Base-by-base conservation (phyloP, 2,329 filamentous ascomycete species). In the Herpomyces periplanetae region DNA sequence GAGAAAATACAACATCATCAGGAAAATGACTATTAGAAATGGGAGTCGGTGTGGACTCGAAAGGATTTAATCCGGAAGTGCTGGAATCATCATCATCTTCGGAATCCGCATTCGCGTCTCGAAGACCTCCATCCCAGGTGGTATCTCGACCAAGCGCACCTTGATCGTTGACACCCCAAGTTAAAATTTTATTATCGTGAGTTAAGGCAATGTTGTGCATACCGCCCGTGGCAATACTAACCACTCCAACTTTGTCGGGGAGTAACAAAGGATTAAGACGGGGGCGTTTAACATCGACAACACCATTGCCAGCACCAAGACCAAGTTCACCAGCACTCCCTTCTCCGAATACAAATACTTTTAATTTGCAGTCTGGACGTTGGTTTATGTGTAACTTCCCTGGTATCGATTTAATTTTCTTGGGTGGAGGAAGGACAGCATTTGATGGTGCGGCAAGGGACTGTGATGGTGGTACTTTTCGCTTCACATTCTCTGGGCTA, bases 121-220 rank as follows among this genome's bases (percentile, higher is more conserved):
- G 43, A 29, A 48, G 37, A 20, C 54, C 55, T 18, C 60, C 60
- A 2, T 60, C 51, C 47, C 57, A 61, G 6, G 41, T 41, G 3
- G 63, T 73, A 32, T 65, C 51, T 31, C 68, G 49, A 16, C 68
- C 68, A 14, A 84, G 48, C 5, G 68, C 64, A 25, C 63, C 62
- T 31, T 71, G 58, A 32, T 84, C 68, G 33, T 80, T 80, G 28
- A 80, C 66, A 20, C 68, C 68, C 68, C 68, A 84, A 11, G 64
- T 71, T 20, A 69, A 42, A 28, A 84, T 63, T 39, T 58, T 59
- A 44, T 71, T 68, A 36, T 75, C 61, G 27, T 58, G 50, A 19
- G 68, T 75, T 20, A 80, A 41, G 3, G 60, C 65, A 25, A 63
- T 44, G 20, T 49, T 57, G 38, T 84, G 68, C 65, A 84, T 75